Conservation (phyloP, 1,284 basidiomycete genomes). For the Ganoderma resinaceum region DNA sequence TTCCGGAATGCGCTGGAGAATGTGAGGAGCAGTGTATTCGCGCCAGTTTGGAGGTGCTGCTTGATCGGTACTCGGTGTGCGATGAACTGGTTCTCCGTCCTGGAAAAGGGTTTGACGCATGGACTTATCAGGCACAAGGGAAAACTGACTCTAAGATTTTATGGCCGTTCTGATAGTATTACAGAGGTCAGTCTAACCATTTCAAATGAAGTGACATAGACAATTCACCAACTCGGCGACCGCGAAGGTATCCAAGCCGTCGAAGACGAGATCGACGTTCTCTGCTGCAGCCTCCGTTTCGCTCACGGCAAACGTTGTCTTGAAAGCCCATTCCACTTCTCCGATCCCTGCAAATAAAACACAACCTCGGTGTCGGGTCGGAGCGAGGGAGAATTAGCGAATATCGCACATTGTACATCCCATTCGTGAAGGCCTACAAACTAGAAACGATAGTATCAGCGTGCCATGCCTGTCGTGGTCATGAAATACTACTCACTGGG, state of each 20-base stretch:
- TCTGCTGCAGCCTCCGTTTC: constrained; percentile 52
- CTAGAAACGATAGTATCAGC: constrained; percentile 41
- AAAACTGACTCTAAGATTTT: constrained; percentile 64
- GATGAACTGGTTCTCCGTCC: constrained; percentile 83
- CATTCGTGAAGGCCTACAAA: constrained; percentile 83
- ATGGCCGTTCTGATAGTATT: constrained; percentile 64
- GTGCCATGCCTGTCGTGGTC: background rate
- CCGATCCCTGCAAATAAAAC: constrained; percentile 71
- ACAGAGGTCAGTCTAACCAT: background rate
- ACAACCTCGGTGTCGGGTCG: constrained; percentile 1
- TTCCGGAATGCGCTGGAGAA: constrained; percentile 82
- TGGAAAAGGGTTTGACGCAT: constrained; percentile 33
- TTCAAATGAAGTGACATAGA: background rate
- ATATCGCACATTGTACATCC: constrained; percentile 80
- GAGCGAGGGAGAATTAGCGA: no score
- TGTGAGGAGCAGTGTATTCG: constrained; percentile 72
- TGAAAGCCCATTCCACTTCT: constrained; percentile 88
- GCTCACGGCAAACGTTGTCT: constrained; percentile 65
- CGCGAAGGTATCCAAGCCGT: constrained; percentile 90
- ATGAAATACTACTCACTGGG: constrained; percentile 59
- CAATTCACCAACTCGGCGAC: constrained; percentile 66
- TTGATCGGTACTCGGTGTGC: constrained; percentile 69
- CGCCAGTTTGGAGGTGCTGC: constrained; percentile 56
- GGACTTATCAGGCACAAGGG: no score
- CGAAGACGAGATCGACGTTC: constrained; percentile 81